Evolutionary conservation across 1,284 basidiomycete genomes (phyloP).

Genomic region (Gomphus bonarii): DNA sequence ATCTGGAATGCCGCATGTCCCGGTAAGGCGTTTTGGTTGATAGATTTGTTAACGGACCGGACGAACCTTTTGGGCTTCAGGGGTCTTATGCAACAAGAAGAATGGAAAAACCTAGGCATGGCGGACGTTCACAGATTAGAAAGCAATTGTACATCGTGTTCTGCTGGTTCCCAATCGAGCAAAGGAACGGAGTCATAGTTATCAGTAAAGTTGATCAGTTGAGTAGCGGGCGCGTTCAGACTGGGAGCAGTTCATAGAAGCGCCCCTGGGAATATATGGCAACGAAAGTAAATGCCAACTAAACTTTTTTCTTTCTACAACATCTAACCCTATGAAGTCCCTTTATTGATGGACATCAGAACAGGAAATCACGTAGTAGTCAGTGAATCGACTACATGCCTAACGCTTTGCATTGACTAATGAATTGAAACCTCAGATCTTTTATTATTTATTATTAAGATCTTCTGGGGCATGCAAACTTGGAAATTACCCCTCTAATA

Average conservation of each 20-base stretch:
- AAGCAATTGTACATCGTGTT: conserved; percentile 8
- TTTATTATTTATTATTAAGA: too few relatives aligned
- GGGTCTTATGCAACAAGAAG: conserved; percentile 81
- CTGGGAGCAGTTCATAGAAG: not conserved
- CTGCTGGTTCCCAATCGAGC: not conserved
- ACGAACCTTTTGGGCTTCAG: conserved; percentile 29
- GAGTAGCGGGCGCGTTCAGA: not conserved
- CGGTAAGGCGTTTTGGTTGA: conserved; percentile 45
- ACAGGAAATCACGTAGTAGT: not conserved
- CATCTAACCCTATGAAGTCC: not conserved
- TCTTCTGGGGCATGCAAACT: too few relatives aligned
- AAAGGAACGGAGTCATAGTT: not conserved
- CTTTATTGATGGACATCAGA: not conserved
- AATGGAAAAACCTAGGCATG: conserved; percentile 82
- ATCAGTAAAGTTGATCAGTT: not conserved
- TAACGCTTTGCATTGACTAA: too few relatives aligned
- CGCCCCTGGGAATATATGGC: not conserved
- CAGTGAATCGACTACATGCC: not conserved
- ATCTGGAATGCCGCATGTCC: conserved; percentile 90
- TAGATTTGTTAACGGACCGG: not conserved
- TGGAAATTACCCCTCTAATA: too few relatives aligned
- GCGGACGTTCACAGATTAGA: conserved; percentile 26
- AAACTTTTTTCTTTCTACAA: not conserved
- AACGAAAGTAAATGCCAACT: not conserved
- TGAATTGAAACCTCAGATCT: too few relatives aligned